Evolutionary conservation across 768 basidiomycete genomes (phyloP).

Genomic region (Boletus sp.): DNA sequence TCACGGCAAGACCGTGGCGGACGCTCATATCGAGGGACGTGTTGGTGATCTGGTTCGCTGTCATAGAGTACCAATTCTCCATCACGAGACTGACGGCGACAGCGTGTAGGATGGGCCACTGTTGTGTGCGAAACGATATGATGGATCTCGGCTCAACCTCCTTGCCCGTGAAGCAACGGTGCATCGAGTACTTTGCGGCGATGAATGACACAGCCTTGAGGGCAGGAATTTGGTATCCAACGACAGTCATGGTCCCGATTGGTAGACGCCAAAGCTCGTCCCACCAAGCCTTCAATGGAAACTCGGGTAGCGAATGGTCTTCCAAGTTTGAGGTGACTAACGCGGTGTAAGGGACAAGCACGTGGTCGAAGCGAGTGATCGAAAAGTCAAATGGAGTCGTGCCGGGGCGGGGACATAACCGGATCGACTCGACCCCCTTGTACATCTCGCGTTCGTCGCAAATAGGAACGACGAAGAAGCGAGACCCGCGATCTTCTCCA

Average conservation of each 20-base stretch:
- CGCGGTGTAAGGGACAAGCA: slow-evolving; percentile 48
- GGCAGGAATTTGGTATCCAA: slow-evolving; percentile 50
- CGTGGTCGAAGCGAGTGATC: slow-evolving; percentile 54
- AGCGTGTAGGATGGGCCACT: slow-evolving; percentile 55
- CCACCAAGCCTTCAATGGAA: slow-evolving; percentile 52
- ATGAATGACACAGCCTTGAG: slow-evolving; percentile 54
- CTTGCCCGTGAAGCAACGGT: slow-evolving; percentile 50
- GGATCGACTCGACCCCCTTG: slow-evolving; percentile 48
- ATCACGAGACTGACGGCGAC: slow-evolving; percentile 54
- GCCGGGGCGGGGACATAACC: slow-evolving; percentile 51
- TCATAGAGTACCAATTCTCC: slow-evolving; percentile 44
- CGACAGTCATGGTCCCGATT: slow-evolving; percentile 52
- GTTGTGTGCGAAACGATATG: slow-evolving; percentile 63
- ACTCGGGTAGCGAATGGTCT: slow-evolving; percentile 39
- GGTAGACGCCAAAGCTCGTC: slow-evolving; percentile 54
- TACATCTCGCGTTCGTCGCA: slow-evolving; percentile 55
- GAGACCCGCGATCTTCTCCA: slow-evolving; percentile 48
- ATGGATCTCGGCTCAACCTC: slow-evolving; percentile 46
- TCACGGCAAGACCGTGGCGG: not conserved
- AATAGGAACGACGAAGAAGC: slow-evolving; percentile 56
- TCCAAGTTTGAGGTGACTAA: slow-evolving; percentile 46
- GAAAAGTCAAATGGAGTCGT: slow-evolving; percentile 56
- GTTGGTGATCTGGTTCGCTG: slow-evolving; percentile 16
- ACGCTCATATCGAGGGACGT: not conserved
- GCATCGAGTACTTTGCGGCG: too few relatives aligned